phyloP scores from a whole-genome alignment of 2,329 filamentous ascomycete species.

The Fusarium subglutinans region DNA sequence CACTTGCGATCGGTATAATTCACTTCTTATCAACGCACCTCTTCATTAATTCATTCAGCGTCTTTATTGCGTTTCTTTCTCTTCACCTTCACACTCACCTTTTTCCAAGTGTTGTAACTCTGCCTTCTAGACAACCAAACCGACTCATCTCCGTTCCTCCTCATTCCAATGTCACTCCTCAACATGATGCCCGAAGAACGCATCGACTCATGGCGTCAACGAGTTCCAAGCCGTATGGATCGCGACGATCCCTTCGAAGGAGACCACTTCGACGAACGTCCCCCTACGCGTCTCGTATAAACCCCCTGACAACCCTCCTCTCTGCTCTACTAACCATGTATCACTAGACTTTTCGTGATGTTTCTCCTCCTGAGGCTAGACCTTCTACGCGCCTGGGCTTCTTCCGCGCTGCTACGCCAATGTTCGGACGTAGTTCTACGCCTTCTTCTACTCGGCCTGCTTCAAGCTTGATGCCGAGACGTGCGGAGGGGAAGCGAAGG shows the following conservation, averaged over 20 bases:
- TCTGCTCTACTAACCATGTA: neutral
- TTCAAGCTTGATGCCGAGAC: constrained; percentile 1
- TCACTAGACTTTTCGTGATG: constrained; percentile 40
- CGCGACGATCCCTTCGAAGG: constrained; percentile 49
- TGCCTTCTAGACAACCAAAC: too few species aligned
- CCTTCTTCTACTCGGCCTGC: constrained; percentile 24
- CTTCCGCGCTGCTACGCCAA: constrained; percentile 40
- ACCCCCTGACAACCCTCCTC: fast-evolving
- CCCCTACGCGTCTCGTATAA: constrained; percentile 45
- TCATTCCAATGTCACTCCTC: neutral
- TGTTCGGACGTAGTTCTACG: constrained; percentile 34
- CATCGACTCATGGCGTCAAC: constrained; percentile 48
- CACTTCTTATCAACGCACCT: too few species aligned
- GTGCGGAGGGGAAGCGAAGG: constrained; percentile 17
- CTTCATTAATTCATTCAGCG: neutral
- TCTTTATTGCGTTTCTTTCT: neutral
- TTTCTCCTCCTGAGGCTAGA: constrained; percentile 22
- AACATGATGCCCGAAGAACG: constrained; percentile 22
- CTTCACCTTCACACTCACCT: neutral
- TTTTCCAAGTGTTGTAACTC: neutral
- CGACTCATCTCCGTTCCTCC: neutral
- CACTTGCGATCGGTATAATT: neutral
- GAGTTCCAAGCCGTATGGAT: constrained; percentile 49
- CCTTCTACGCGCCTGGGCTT: constrained; percentile 44
- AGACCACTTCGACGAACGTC: constrained; percentile 46